Evolutionary conservation across 306 rosid species (phyloP), one percentile per base, ranked within the genome.

Genomic region (Bauhinia variegata): DNA sequence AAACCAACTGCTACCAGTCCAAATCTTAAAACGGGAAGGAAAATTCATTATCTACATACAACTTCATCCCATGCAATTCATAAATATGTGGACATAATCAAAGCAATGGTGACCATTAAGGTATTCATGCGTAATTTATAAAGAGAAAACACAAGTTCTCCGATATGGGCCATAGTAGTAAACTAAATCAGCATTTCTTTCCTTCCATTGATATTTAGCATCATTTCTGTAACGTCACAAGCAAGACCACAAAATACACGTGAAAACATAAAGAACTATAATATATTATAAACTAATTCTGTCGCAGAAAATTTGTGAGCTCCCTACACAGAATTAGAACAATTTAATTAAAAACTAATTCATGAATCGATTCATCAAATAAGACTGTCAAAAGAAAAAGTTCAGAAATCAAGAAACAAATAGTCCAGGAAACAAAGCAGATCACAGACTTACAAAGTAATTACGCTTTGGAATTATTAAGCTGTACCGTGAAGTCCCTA

Each of bases 391-490:
- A 65, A 42, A 23, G 51, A 37, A 15, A 15, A 50, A 15, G 5
- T 17, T 11, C 1, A 33, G 28, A 9, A 15, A 32, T 11, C 42
- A 32, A 4, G 17, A 37, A 17, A 11, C 4, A 11, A 10, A n/a
- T 7, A 63, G 43, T n/a, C 54, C 0, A 50, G 48, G 17, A 36
- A 48, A 31, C 33, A 5, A 47, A 63, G n/a, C 12, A 7, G 19
- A 11, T 13, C 7, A 51, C 43, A 51, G 19, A 19, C 34, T 52
- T n/a, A 9, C 11, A 41, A 38, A 52, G 33, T 14, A 17, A 36
- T 7, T 18, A n/a, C 17, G 34, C 11, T 57, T 42, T 73, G 72
- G 47, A 65, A 47, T 10, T 0, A 72, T 44, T 54, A 13, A 60
- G n/a, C 61, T 4, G 16, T 5, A 44, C 50, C 2, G 16, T 14